These are phyloP conservation scores for Secale cereale DNA, from an alignment of 176 grass and related monocot species.

Conservation along the genomic window DNA sequence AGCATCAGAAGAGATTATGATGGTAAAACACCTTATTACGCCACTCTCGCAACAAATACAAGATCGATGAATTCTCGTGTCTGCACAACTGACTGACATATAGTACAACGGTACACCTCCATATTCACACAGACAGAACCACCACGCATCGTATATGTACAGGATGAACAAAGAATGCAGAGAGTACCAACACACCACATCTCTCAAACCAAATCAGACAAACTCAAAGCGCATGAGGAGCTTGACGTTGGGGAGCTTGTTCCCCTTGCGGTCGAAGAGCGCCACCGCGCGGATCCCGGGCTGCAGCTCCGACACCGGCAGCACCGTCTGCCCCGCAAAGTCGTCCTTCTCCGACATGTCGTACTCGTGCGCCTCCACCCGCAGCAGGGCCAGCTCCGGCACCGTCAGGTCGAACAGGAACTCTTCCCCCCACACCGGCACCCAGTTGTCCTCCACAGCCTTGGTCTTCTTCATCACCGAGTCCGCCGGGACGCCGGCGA, in stretches of 20 bases:
- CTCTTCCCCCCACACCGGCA: conserved; percentile 77
- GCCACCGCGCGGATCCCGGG: conserved; percentile 77
- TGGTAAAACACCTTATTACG: no score
- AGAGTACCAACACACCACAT: background rate
- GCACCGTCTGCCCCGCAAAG: conserved; percentile 74
- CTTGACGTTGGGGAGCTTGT: conserved; percentile 52
- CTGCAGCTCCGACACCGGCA: conserved; percentile 73
- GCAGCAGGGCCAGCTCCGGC: conserved; percentile 84
- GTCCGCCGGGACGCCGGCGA: conserved; percentile 74
- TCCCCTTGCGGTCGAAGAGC: conserved; percentile 66
- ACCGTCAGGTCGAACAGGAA: conserved; percentile 60
- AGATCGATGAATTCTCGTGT: background rate
- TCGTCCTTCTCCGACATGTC: conserved; percentile 99
- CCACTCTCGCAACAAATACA: background rate
- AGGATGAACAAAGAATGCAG: conserved; percentile 2
- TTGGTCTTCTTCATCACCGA: conserved; percentile 59
- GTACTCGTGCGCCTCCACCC: conserved; percentile 81
- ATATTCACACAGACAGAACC: background rate
- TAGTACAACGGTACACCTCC: background rate
- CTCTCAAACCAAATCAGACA: conserved; percentile 16
- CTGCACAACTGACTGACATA: background rate
- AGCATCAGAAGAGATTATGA: no score
- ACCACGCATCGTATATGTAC: background rate
- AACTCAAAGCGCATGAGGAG: conserved; percentile 88
- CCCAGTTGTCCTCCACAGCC: conserved; percentile 86